Base-by-base conservation (phyloP, 2,329 filamentous ascomycete genomes). In the Fusarium sp. region DNA sequence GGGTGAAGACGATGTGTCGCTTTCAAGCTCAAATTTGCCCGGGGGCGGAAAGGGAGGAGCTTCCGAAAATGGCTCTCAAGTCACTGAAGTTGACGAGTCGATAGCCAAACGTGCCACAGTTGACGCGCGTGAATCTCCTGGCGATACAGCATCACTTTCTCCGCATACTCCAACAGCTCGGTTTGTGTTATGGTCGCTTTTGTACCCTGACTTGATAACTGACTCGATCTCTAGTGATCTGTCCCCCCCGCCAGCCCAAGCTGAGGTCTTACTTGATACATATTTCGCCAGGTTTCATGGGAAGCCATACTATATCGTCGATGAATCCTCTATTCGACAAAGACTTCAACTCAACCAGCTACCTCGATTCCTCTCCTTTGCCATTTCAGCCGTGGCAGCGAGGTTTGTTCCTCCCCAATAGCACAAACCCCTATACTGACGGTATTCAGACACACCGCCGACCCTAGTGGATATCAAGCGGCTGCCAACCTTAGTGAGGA, bases 231-330 rank as follows among this genome's bases (percentile, higher is more conserved):
- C 28, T 18, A 88, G 86, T 70, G 86, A 86, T 58, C 81, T 83
- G 51, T 84, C 86, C 6, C 83, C 83, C 10, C 76, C 84, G 44
- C 79, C 80, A 4, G 83, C 90, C 22, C 86, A 89, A 56, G 86
- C 88, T 3, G 91, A 93, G 76, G 83, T 87, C 3, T 84, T 95
- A 33, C 84, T 97, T 35, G 92, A 97, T 77, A 92, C 91, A 11
- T 97, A 95, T 80, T 97, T 97, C 79, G 84, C 87, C 28, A 89
- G 92, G 56, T 90, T 95, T 42, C 94, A 97, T 79, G 92, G 91
- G 56, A 95, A 95, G 78, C 93, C 94, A 4, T 96, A 92, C 74
- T 90, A 93, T 77, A 91, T 97, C 57, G 85, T 97, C 7, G 93
- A 97, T 78, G 94, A 97, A 81, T 86, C 91, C 1, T 90, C 88